A percentile compares a stretch with the other conserved stretches of the same genome.
These are phyloP conservation scores for Phylloporus sp. DNA, from an alignment of 768 basidiomycete genomes.

Conservation along the genomic window DNA sequence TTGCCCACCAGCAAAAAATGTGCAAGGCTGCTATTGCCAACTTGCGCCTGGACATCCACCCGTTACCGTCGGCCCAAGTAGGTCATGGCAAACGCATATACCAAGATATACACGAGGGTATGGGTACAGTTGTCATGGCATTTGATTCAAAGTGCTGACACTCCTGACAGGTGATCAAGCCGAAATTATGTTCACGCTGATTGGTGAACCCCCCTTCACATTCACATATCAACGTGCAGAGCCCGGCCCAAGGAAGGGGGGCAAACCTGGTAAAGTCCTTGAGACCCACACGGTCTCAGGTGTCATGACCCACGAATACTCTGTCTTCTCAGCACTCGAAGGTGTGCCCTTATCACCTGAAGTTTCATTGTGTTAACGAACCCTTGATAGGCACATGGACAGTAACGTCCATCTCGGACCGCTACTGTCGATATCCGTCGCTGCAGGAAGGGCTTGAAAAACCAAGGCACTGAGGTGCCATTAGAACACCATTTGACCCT, in stretches of 20 bases:
- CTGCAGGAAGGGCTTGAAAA: slow-evolving; percentile 51
- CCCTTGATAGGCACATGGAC: slow-evolving; percentile 73
- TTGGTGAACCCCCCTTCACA: slow-evolving; percentile 92
- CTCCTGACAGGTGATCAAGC: slow-evolving; percentile 74
- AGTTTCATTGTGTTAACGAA: slow-evolving; percentile 1
- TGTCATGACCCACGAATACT: slow-evolving; percentile 71
- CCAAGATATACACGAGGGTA: slow-evolving; percentile 90
- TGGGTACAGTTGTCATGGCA: not conserved
- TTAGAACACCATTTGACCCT: slow-evolving; percentile 7
- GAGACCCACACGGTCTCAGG: slow-evolving; percentile 90
- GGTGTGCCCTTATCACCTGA: slow-evolving; percentile 44
- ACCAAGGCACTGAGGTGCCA: slow-evolving; percentile 18
- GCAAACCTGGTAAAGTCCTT: slow-evolving; percentile 71
- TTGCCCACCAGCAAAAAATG: slow-evolving; percentile 91
- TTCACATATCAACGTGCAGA: slow-evolving; percentile 92
- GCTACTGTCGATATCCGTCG: slow-evolving; percentile 83
- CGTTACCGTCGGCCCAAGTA: slow-evolving; percentile 85
- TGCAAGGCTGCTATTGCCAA: slow-evolving; percentile 82
- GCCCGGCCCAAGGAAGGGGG: slow-evolving; percentile 61
- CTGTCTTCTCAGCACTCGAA: slow-evolving; percentile 88
- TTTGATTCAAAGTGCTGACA: not conserved
- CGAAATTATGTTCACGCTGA: slow-evolving; percentile 85
- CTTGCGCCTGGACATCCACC: slow-evolving; percentile 68
- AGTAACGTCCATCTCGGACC: slow-evolving; percentile 87
- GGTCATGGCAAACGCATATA: slow-evolving; percentile 77